A percentile compares a stretch with the other conserved stretches of the same genome.
phyloP scores from a whole-genome alignment of 208 protist genomes.

The Trypanosoma rangeli region DNA sequence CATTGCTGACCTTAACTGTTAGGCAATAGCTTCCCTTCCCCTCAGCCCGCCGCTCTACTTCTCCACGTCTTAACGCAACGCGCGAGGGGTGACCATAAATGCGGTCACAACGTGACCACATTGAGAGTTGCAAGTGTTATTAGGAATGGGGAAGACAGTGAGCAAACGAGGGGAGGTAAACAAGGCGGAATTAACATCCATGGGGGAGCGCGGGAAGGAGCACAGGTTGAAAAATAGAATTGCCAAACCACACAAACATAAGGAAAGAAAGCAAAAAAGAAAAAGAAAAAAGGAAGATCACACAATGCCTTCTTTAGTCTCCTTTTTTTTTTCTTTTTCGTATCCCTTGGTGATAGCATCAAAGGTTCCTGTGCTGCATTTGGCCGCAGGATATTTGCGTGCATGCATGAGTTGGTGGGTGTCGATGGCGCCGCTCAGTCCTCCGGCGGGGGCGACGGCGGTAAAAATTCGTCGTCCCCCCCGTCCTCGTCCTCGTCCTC shows the following conservation, averaged over 20 bases:
- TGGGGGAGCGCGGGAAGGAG: background rate
- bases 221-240: background rate
- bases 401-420: background rate
- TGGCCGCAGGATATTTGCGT: background rate
- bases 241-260: background rate
- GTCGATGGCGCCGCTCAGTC: slow-evolving; percentile 14
- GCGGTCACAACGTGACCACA: background rate
- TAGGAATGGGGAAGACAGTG: too few species aligned
- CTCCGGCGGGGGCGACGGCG: slow-evolving; percentile 14
- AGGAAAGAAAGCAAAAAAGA: background rate
- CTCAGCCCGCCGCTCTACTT: background rate
- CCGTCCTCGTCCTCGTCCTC: background rate
- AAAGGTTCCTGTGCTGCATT: background rate
- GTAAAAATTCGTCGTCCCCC: slow-evolving; percentile 4
- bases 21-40: background rate
- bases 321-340: background rate
- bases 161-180: too few species aligned
- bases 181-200: too few species aligned
- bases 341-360: background rate
- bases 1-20: background rate
- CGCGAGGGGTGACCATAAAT: background rate
- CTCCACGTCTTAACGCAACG: background rate
- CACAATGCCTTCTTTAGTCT: background rate
- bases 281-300: background rate
- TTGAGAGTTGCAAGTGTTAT: too few species aligned